A percentile compares a stretch with the other conserved stretches of the same genome.
Conservation (phyloP, 2,329 filamentous ascomycete species). For the Penicillium rolfsii region DNA sequence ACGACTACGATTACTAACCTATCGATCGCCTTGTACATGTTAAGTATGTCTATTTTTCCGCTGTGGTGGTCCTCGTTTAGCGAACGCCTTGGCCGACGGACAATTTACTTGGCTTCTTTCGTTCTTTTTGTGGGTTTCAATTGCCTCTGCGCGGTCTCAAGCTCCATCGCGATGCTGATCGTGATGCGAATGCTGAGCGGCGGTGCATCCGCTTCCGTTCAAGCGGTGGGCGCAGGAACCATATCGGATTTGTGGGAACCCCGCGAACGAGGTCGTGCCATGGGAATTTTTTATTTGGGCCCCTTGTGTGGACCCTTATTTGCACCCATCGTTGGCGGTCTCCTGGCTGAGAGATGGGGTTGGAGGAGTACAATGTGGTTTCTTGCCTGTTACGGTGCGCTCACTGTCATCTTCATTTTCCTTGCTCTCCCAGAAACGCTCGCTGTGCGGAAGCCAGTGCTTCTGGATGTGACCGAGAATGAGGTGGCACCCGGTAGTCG, state of each 20-base stretch:
- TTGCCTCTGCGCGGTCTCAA: conserved; percentile 68
- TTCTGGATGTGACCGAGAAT: conserved; percentile 33
- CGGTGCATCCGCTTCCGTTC: conserved; percentile 77
- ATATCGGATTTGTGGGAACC: conserved; percentile 81
- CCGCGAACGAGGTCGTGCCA: conserved; percentile 72
- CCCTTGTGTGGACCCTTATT: conserved; percentile 75
- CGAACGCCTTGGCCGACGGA: conserved; percentile 69
- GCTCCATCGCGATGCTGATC: conserved; percentile 74
- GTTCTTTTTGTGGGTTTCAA: conserved; percentile 72
- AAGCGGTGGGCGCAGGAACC: conserved; percentile 80
- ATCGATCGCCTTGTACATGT: conserved; percentile 78
- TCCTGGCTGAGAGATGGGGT: conserved; percentile 67
- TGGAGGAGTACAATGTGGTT: conserved; percentile 84
- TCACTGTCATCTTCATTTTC: conserved; percentile 46
- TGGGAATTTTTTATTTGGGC: conserved; percentile 81
- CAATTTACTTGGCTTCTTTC: conserved; percentile 79
- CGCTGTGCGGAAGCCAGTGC: conserved; percentile 34
- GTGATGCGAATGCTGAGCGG: conserved; percentile 74
- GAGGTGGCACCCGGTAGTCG: conserved; percentile 31
- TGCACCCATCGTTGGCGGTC: conserved; percentile 76
- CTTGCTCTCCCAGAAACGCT: conserved; percentile 52
- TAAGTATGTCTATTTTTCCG: conserved; percentile 80
- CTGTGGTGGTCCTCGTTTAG: conserved; percentile 87
- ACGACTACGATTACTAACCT: conserved; percentile 71
- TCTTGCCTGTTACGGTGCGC: conserved; percentile 67